A percentile compares a stretch with the other conserved stretches of the same genome.
These are phyloP conservation scores for Dothideomycetidae sp. DNA, from an alignment of 2,329 filamentous ascomycete species.

Conservation along the genomic window DNA sequence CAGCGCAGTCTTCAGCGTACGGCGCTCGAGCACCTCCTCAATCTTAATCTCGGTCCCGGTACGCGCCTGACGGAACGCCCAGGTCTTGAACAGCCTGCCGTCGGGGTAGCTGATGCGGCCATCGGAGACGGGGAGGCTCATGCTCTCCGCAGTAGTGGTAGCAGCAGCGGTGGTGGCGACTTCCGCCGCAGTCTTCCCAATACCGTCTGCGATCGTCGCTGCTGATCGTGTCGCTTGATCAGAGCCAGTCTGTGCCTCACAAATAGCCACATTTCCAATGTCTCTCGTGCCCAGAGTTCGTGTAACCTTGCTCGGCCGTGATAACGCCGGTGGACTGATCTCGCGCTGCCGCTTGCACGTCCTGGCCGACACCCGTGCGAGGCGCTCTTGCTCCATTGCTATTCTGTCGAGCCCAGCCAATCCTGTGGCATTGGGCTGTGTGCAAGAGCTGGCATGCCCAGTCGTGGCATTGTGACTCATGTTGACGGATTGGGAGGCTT, in stretches of 20 bases:
- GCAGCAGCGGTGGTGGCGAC: not conserved
- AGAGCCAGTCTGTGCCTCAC: not conserved
- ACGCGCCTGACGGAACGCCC: conserved; percentile 49
- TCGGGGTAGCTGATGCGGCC: conserved; percentile 32
- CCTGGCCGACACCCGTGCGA: conserved; percentile 47
- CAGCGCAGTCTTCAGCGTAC: conserved; percentile 59
- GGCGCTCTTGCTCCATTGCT: conserved; percentile 72
- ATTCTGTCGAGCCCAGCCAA: conserved; percentile 54
- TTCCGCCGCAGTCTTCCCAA: not conserved
- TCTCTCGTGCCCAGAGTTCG: not conserved
- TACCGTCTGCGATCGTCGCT: not conserved
- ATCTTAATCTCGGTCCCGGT: conserved; percentile 64
- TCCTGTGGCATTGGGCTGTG: conserved; percentile 16
- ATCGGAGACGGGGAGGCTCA: not conserved
- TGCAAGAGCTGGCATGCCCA: not conserved
- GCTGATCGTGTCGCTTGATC: not conserved
- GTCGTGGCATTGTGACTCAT: not conserved
- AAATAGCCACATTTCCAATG: not conserved
- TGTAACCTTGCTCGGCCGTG: conserved; percentile 10
- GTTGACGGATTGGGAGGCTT: not conserved
- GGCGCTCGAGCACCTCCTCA: conserved; percentile 68
- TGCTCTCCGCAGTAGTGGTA: not conserved
- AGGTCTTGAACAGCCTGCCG: conserved; percentile 71
- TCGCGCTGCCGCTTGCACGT: conserved; percentile 41
- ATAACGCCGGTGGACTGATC: conserved; percentile 22